Percentiles rank a stretch among this genome's conserved stretches.
Evolutionary conservation across 1,139 yeast species (phyloP).

Genomic region (Debaryomyces nepalensis): DNA sequence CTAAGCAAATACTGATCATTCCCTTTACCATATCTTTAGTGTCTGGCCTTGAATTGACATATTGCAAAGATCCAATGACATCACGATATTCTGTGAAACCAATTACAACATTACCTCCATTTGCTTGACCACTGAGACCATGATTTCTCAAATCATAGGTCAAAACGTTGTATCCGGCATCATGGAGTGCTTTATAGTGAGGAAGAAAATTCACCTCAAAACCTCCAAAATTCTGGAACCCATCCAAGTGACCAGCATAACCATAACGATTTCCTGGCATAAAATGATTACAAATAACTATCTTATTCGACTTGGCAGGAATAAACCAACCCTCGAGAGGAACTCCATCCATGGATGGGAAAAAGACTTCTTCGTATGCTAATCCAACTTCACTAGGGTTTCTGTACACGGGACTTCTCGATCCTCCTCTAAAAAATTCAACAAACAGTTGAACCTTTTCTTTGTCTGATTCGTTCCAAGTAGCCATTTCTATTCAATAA

Average conservation of each 20-base stretch:
- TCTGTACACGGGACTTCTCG: conserved; percentile 12
- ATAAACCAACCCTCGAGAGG: conserved; percentile 14
- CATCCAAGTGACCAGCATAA: conserved; percentile 11
- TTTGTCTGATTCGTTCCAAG: conserved; percentile 15
- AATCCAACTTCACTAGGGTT: conserved; percentile 12
- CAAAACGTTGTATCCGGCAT: conserved; percentile 14
- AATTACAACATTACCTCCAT: conserved; percentile 7
- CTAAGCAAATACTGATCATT: conserved; percentile 11
- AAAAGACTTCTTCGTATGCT: conserved; percentile 11
- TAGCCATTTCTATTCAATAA: conserved; percentile 11
- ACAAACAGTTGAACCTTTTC: conserved; percentile 4
- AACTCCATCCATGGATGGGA: conserved; percentile 13
- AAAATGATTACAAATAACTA: conserved; percentile 14
- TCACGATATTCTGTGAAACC: conserved; percentile 13
- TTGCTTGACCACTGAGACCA: conserved; percentile 13
- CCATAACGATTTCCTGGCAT: conserved; percentile 15
- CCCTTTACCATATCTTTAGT: conserved; percentile 12
- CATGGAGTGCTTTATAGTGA: conserved; percentile 12
- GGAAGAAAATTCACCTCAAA: conserved; percentile 13
- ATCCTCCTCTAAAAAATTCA: background rate
- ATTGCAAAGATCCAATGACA: conserved; percentile 13
- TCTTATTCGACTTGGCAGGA: conserved; percentile 8
- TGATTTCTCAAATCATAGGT: conserved; percentile 14
- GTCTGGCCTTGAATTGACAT: conserved; percentile 12
- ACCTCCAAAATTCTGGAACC: conserved; percentile 11